Evolutionary conservation across 2,329 filamentous ascomycete genomes (phyloP), one percentile per base, ranked within the genome.

Genomic region (Dothideomycetidae sp.): DNA sequence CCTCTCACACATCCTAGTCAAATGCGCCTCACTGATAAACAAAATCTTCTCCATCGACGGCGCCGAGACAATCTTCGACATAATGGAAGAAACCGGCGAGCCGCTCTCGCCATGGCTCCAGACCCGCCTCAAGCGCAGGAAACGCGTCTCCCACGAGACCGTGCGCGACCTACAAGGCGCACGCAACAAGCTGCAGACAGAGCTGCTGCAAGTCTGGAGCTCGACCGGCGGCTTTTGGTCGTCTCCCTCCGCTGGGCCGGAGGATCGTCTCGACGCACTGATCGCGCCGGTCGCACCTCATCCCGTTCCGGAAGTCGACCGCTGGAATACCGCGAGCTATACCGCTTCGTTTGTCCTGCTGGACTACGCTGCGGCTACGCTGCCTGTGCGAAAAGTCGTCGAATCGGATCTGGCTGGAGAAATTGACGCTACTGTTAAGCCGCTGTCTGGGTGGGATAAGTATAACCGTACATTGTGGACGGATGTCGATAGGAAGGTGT

Each of bases 241-340:
- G 23, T 16, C 39, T 38, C n/a, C 41, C 33, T 23, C 26, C 36
- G 16, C 39, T 40, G 39, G 36, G 38, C 13, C 32, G 18, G 42
- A 23, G 26, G 50, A 51, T 31, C 53, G 50, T 3, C 57, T 79
- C 5, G 75, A 79, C 57, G 71, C 72, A 0, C 66, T 80, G 36
- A 66, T 80, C 39, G 73, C 67, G 43, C 75, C 75, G 0, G 61
- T 77, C 0, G 74, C 74, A 10, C 73, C 74, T 2, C 75, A 80
- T 52, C 71, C 75, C 0, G 66, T 75, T 0, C 71, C 74, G 1
- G 62, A 66, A 7, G 67, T 75, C 38, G 75, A 80, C 55, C 59
- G 65, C 2, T 79, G 72, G 55, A 75, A 76, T 50, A 68, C 67
- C 0, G 67, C 72, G 0, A 68, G 72, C 40, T 79, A 78, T 49